A percentile compares a stretch with the other conserved stretches of the same genome.
Evolutionary conservation across 1,284 basidiomycete species (phyloP).

Genomic region (Amylostereum areolatum): DNA sequence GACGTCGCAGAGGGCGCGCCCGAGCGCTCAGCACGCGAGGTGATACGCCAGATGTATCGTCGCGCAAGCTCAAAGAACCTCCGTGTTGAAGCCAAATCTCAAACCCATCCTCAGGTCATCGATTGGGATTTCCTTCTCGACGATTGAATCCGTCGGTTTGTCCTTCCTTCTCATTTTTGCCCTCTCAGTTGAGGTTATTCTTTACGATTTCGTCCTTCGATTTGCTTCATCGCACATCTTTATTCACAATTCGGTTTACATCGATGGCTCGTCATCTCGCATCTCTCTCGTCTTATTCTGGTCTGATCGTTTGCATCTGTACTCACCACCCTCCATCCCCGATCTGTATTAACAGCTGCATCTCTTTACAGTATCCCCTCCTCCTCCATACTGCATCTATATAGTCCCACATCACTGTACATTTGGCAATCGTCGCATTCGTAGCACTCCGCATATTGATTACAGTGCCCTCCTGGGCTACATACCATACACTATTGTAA

Average conservation of each 20-base stretch:
- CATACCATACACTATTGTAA: background rate
- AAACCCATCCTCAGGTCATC: constrained; percentile 41
- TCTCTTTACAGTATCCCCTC: background rate
- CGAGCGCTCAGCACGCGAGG: constrained; percentile 54
- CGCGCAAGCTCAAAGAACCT: constrained; percentile 25
- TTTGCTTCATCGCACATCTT: too few species aligned
- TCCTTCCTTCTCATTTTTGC: background rate
- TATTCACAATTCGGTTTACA: too few species aligned
- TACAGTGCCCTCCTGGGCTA: background rate
- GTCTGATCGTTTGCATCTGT: too few species aligned
- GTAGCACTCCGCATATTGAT: background rate
- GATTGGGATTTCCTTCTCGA: constrained; percentile 77
- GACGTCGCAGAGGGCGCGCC: constrained; percentile 58
- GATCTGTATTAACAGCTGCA: too few species aligned
- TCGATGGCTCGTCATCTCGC: background rate
- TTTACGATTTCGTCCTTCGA: background rate
- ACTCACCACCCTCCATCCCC: too few species aligned
- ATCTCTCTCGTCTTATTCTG: background rate
- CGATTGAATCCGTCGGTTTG: constrained; percentile 32
- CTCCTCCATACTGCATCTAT: constrained; percentile 6
- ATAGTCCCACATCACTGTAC: constrained; percentile 1
- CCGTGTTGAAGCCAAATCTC: background rate
- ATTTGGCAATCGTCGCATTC: too few species aligned
- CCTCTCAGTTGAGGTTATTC: constrained; percentile 2
- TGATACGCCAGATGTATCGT: constrained; percentile 57